Conservation (phyloP, 108 stramenopile species). For the Ochromonas danica region DNA sequence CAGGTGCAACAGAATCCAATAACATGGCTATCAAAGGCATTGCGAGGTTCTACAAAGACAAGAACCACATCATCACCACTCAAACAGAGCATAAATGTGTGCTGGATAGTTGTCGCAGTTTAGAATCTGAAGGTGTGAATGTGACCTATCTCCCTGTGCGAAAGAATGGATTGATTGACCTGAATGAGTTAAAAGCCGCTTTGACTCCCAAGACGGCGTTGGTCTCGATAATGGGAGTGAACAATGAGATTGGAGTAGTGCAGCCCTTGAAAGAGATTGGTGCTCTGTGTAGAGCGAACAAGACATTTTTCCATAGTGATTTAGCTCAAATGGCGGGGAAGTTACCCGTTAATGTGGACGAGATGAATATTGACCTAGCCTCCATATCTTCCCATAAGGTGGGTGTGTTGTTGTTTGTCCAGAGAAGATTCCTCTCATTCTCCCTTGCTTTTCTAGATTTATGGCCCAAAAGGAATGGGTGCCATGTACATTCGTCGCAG, state of each 20-base stretch:
- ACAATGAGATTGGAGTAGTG: constrained; percentile 98
- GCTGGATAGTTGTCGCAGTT: constrained; percentile 85
- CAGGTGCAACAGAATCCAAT: constrained; percentile 97
- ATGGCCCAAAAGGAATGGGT: constrained; percentile 98
- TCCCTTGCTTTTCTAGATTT: constrained; percentile 40
- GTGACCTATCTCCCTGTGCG: constrained; percentile 91
- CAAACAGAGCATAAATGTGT: constrained; percentile 99
- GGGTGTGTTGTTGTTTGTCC: constrained; percentile 34
- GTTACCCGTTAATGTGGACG: constrained; percentile 91
- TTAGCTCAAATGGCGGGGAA: constrained; percentile 95
- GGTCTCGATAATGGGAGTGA: constrained; percentile 95
- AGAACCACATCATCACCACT: constrained; percentile 93
- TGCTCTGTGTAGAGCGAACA: constrained; percentile 76
- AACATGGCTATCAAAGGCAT: constrained; percentile 96
- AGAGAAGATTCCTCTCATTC: background rate
- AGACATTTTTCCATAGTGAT: constrained; percentile 95
- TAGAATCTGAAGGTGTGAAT: constrained; percentile 95
- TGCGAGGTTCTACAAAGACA: constrained; percentile 82
- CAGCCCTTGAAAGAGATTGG: constrained; percentile 95
- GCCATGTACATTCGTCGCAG: constrained; percentile 90
- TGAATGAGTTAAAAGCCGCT: constrained; percentile 75
- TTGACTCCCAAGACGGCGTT: constrained; percentile 88
- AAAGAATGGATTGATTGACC: constrained; percentile 82
- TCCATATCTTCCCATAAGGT: constrained; percentile 94
- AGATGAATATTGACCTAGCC: constrained; percentile 88